phyloP scores from a whole-genome alignment of 1,284 basidiomycete genomes.

The Coniophora puteana region DNA sequence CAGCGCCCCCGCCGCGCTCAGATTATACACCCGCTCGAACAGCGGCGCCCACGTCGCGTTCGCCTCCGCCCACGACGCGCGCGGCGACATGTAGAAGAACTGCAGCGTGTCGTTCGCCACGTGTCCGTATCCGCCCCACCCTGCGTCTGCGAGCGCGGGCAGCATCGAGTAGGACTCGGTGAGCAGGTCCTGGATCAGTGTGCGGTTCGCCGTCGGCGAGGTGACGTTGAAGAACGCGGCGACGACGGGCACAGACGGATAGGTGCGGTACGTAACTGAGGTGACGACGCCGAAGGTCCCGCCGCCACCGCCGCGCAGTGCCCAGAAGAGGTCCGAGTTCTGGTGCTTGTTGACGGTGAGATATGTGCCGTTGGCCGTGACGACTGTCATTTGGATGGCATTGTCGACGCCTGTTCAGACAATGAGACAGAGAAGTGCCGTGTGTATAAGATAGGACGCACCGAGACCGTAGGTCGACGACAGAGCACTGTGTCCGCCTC shows the following conservation, averaged over 20 bases:
- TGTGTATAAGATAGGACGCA: too few relatives aligned
- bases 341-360: slow-evolving; percentile 30
- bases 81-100: slow-evolving; percentile 26
- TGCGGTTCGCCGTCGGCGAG: slow-evolving; percentile 16
- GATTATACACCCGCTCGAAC: slow-evolving; percentile 20
- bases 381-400: slow-evolving; percentile 22
- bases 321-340: slow-evolving; percentile 33
- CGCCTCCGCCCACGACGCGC: slow-evolving; percentile 23
- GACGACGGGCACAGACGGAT: slow-evolving; percentile 26
- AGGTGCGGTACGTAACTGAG: slow-evolving; percentile 35
- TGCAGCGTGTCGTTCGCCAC: slow-evolving; percentile 3
- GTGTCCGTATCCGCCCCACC: slow-evolving; percentile 14
- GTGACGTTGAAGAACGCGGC: slow-evolving; percentile 16
- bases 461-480: too few relatives aligned
- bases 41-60: slow-evolving; percentile 29
- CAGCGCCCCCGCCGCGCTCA: slow-evolving; percentile 18
- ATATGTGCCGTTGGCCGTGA: slow-evolving; percentile 28
- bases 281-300: slow-evolving; percentile 25
- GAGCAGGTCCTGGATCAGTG: slow-evolving; percentile 9
- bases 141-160: slow-evolving; percentile 24
- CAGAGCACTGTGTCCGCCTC: slow-evolving; percentile 22
- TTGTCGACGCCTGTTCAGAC: too few relatives aligned
- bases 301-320: slow-evolving; percentile 26
- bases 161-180: slow-evolving; percentile 28
- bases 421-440: too few relatives aligned